Evolutionary conservation across 352 stramenopile genomes (phyloP).

Genomic region (Phytophthora litchii): DNA sequence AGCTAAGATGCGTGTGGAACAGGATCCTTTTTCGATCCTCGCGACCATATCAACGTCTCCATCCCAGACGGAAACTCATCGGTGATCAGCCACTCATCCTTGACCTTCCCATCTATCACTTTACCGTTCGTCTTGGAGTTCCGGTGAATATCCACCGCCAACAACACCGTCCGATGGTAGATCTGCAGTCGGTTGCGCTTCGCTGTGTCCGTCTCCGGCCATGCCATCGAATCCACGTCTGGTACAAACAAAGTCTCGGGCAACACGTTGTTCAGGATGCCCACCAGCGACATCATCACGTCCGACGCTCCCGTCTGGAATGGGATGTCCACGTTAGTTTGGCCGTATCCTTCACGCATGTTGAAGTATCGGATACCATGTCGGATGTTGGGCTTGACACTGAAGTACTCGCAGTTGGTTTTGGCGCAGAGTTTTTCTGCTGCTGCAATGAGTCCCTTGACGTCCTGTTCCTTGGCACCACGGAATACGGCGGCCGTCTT

Average conservation of each 20-base stretch:
- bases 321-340: conserved; percentile 41
- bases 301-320: conserved; percentile 56
- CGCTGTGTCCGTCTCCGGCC: conserved; percentile 30
- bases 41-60: conserved; percentile 12
- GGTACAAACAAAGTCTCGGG: conserved; percentile 51
- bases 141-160: conserved; percentile 57
- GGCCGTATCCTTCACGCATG: conserved; percentile 64
- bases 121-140: conserved; percentile 53
- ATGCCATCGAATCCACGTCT: conserved; percentile 18
- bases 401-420: conserved; percentile 59
- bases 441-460: conserved; percentile 42
- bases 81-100: conserved; percentile 14
- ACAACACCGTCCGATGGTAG: conserved; percentile 49
- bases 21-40: too few relatives aligned
- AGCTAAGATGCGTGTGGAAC: too few relatives aligned
- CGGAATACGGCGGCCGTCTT: conserved; percentile 65
- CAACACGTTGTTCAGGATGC: conserved; percentile 61
- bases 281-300: conserved; percentile 56
- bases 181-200: conserved; percentile 49
- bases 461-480: conserved; percentile 52
- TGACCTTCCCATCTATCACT: conserved; percentile 9
- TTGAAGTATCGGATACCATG: conserved; percentile 63
- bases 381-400: conserved; percentile 57
- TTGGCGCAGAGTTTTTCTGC: conserved; percentile 47
- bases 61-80: conserved; percentile 24